phyloP scores from a whole-genome alignment of 1,139 yeast genomes.

The Yamadazyma buinensis region DNA sequence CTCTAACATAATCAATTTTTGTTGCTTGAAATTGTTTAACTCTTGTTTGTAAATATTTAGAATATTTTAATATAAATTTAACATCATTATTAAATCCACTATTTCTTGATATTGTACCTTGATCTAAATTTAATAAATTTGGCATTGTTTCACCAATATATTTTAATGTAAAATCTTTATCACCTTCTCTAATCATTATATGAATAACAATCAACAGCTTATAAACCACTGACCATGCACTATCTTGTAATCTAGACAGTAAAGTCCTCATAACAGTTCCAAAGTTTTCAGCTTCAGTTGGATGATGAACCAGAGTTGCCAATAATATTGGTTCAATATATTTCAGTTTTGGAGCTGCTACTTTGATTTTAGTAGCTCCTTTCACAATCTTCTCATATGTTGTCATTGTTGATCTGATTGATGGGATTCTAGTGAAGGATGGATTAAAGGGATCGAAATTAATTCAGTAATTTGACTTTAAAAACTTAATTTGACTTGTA shows the following conservation, averaged over 20 bases:
- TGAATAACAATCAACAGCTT: slow-evolving; percentile 83
- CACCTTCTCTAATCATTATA: slow-evolving; percentile 92
- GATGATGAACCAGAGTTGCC: slow-evolving; percentile 55
- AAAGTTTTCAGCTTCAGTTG: slow-evolving; percentile 51
- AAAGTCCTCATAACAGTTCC: slow-evolving; percentile 66
- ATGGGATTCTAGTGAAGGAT: background rate
- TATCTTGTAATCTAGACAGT: slow-evolving; percentile 59
- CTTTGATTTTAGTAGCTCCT: slow-evolving; percentile 52
- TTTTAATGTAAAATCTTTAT: slow-evolving; percentile 60
- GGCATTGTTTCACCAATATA: slow-evolving; percentile 60
- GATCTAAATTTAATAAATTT: slow-evolving; percentile 49
- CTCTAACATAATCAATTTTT: slow-evolving; percentile 74
- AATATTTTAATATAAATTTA: slow-evolving; percentile 61
- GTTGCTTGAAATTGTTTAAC: slow-evolving; percentile 67
- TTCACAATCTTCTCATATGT: slow-evolving; percentile 46
- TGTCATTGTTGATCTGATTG: slow-evolving; percentile 31
- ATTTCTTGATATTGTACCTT: slow-evolving; percentile 27
- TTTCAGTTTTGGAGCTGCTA: slow-evolving; percentile 98
- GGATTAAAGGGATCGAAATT: no score
- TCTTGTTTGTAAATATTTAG: slow-evolving; percentile 65
- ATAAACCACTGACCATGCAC: slow-evolving; percentile 88
- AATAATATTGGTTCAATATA: slow-evolving; percentile 89
- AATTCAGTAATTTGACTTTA: no score
- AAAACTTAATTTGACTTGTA: no score
- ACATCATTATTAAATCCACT: slow-evolving; percentile 48